Evolutionary conservation across 1,284 basidiomycete species (phyloP).

Genomic region (Anthracocystis panici-leucophaei): DNA sequence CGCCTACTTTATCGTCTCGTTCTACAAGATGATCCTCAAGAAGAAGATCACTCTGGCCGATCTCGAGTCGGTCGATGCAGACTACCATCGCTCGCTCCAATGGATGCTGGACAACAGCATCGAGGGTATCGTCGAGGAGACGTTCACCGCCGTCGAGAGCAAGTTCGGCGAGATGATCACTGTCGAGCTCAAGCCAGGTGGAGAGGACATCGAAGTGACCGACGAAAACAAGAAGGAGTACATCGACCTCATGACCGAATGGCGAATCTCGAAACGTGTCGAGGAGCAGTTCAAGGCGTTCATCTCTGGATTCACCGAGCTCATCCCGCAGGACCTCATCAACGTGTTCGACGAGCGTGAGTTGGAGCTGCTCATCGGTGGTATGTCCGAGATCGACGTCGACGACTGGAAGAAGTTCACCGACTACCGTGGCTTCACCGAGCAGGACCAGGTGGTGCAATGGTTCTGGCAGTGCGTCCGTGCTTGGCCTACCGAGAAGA

Average conservation of each 20-base stretch:
- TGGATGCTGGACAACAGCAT: conserved; percentile 81
- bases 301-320: conserved; percentile 92
- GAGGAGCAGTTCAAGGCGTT: conserved; percentile 96
- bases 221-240: conserved; percentile 99
- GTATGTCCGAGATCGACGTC: conserved; percentile 96
- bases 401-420: conserved; percentile 77
- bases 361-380: conserved; percentile 90
- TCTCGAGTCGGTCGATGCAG: conserved; percentile 68
- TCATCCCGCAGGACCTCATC: conserved; percentile 93
- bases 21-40: conserved; percentile 91
- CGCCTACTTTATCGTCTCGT: conserved; percentile 97
- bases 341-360: conserved; percentile 99
- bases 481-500: conserved; percentile 94
- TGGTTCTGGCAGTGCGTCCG: conserved; percentile 99
- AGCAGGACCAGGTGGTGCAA: conserved; percentile 80
- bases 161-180: conserved; percentile 96
- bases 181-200: conserved; percentile 89
- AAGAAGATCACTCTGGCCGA: conserved; percentile 69
- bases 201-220: conserved; percentile 86
- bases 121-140: conserved; percentile 68
- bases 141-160: conserved; percentile 80
- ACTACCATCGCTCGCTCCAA: conserved; percentile 85
- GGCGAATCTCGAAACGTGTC: conserved; percentile 90
- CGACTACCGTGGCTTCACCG: conserved; percentile 74
- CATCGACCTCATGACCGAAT: conserved; percentile 91